Conservation (phyloP, 345 rosid species). For the Limnanthes douglasii region DNA sequence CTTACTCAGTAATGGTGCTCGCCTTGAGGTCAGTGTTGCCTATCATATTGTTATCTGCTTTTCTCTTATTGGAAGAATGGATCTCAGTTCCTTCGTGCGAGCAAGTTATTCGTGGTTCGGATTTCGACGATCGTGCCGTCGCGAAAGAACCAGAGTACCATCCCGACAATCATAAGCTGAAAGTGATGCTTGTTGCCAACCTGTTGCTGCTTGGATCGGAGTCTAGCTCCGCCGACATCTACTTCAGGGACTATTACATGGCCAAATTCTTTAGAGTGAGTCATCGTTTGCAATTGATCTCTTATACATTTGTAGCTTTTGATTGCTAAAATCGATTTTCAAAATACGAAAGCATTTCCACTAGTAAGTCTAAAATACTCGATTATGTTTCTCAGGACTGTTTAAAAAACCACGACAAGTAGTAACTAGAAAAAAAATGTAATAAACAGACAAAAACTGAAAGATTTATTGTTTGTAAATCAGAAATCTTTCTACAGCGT, state of each 20-base stretch:
- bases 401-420: no score
- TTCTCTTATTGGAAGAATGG: slow-evolving; percentile 27
- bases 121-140: neutral
- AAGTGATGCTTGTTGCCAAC: slow-evolving; percentile 42
- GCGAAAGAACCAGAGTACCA: slow-evolving; percentile 7
- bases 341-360: no score
- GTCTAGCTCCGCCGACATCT: slow-evolving; percentile 15
- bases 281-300: no score
- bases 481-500: slow-evolving; percentile 44
- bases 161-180: no score
- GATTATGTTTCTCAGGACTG: no score
- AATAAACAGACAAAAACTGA: no score
- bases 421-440: no score
- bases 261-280: slow-evolving; percentile 40
- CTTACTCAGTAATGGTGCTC: neutral
- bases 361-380: no score
- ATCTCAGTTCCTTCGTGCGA: slow-evolving; percentile 31
- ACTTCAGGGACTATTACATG: slow-evolving; percentile 39
- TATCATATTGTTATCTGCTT: slow-evolving; percentile 13
- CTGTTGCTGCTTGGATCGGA: slow-evolving; percentile 30
- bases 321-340: no score
- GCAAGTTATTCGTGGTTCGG: slow-evolving; percentile 10
- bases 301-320: no score
- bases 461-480: neutral
- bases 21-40: slow-evolving; percentile 19